These are phyloP conservation scores for Phytophthora pseudosyringae DNA, from an alignment of 352 stramenopile genomes.

Conservation along the genomic window DNA sequence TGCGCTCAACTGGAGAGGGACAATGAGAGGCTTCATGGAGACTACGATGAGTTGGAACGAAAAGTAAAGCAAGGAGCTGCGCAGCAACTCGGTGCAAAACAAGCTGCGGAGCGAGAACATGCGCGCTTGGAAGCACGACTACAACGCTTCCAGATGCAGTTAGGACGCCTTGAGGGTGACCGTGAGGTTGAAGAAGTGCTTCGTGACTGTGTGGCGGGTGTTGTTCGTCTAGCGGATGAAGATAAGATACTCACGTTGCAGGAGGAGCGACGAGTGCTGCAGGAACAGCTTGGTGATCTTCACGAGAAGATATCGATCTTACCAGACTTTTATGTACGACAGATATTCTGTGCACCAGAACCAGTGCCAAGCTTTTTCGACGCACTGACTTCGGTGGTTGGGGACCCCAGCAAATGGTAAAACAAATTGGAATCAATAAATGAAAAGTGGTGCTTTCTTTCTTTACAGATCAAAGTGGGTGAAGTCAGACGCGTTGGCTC, in stretches of 20 bases:
- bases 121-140: conserved; percentile 46
- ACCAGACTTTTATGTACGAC: conserved; percentile 85
- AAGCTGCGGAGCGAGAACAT: conserved; percentile 42
- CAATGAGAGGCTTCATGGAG: conserved; percentile 26
- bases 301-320: conserved; percentile 86
- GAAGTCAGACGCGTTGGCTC: conserved; percentile 41
- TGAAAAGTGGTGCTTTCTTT: conserved; percentile 18
- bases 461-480: conserved; percentile 53
- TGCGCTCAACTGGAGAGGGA: conserved; percentile 36
- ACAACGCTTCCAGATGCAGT: conserved; percentile 62
- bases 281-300: conserved; percentile 72
- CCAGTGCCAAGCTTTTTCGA: conserved; percentile 83
- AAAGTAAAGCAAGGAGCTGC: conserved; percentile 22
- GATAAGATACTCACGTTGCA: conserved; percentile 64
- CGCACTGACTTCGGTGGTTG: conserved; percentile 58
- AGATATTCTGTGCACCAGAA: conserved; percentile 85
- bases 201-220: conserved; percentile 59
- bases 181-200: conserved; percentile 64
- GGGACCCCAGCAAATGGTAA: conserved; percentile 41
- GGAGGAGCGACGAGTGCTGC: conserved; percentile 77
- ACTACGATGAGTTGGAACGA: conserved; percentile 37
- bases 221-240: conserved; percentile 57
- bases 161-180: conserved; percentile 54
- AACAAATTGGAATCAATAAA: conserved; percentile 23
- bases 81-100: conserved; percentile 26